These are phyloP conservation scores for Eucalyptus decipiens DNA, from an alignment of 345 rosid species.

Conservation along the genomic window DNA sequence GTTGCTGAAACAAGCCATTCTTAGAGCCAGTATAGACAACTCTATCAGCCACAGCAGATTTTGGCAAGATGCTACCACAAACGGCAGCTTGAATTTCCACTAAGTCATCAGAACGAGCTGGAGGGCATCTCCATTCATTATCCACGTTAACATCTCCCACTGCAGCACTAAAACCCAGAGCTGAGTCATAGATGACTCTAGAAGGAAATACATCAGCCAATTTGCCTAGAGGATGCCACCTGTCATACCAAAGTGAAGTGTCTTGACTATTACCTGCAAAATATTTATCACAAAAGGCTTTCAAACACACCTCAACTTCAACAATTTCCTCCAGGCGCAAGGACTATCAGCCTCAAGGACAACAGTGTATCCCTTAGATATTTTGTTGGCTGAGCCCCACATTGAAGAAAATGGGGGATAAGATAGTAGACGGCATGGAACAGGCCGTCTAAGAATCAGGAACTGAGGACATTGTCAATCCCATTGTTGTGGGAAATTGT, in stretches of 20 bases:
- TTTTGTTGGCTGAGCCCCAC: neutral
- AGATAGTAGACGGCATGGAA: constrained; percentile 15
- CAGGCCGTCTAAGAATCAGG: constrained; percentile 14
- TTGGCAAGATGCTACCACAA: neutral
- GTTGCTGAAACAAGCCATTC: neutral
- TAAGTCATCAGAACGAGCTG: neutral
- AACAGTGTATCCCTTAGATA: neutral
- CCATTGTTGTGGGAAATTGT: constrained; percentile 11
- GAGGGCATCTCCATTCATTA: neutral
- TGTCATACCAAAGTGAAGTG: neutral
- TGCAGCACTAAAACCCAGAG: neutral
- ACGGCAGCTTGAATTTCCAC: neutral
- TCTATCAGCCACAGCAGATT: neutral
- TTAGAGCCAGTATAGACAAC: neutral
- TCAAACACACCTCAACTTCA: neutral
- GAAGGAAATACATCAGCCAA: neutral
- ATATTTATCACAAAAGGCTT: neutral
- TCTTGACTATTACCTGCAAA: neutral
- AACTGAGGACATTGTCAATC: constrained; percentile 4
- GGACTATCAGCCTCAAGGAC: neutral
- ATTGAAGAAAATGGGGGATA: neutral
- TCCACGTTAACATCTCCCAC: neutral
- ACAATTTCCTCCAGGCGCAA: neutral
- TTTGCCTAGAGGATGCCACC: neutral
- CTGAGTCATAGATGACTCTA: neutral